phyloP scores from a whole-genome alignment of 805 yeast genomes.

The Wickerhamiella hasegawae region DNA sequence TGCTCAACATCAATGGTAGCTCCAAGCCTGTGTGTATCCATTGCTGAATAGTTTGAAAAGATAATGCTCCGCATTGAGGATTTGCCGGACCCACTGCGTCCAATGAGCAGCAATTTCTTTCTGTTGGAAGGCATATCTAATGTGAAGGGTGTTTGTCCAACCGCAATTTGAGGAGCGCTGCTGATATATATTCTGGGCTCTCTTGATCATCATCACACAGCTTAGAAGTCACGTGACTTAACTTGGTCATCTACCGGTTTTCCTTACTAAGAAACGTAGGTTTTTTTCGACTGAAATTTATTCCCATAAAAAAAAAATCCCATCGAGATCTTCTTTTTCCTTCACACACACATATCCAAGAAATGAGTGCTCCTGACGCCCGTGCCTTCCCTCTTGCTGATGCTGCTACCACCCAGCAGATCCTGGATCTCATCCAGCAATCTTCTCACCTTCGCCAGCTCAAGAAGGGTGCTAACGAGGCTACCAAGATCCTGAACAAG shows the following conservation, averaged over 20 bases:
- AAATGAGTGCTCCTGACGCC: slow-evolving; percentile 34
- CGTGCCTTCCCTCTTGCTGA: slow-evolving; percentile 99
- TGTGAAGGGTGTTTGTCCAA: too few species aligned
- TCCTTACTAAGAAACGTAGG: too few species aligned
- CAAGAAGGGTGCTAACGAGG: slow-evolving; percentile 99
- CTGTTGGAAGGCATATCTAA: slow-evolving; percentile 19
- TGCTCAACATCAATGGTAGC: slow-evolving; percentile 99
- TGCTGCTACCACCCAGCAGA: slow-evolving; percentile 87
- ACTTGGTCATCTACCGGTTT: too few species aligned
- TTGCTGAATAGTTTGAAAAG: slow-evolving; percentile 86
- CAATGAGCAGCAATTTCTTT: slow-evolving; percentile 55
- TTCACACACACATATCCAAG: too few species aligned
- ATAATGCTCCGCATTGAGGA: slow-evolving; percentile 95
- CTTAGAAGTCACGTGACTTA: too few species aligned
- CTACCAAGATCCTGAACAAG: slow-evolving; percentile 97
- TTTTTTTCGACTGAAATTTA: too few species aligned
- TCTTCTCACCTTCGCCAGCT: slow-evolving; percentile 95
- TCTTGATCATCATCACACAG: too few species aligned
- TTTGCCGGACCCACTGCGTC: slow-evolving; percentile 94
- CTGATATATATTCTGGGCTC: too few species aligned
- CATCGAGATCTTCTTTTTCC: too few species aligned
- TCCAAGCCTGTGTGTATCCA: slow-evolving; percentile 86
- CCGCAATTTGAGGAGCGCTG: too few species aligned
- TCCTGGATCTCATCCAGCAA: slow-evolving; percentile 95
- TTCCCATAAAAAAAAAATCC: too few species aligned